Percentiles rank a stretch among this genome's conserved stretches.
Evolutionary conservation across 495 filamentous ascomycete species (phyloP).

Genomic region (Penicillium desertorum): DNA sequence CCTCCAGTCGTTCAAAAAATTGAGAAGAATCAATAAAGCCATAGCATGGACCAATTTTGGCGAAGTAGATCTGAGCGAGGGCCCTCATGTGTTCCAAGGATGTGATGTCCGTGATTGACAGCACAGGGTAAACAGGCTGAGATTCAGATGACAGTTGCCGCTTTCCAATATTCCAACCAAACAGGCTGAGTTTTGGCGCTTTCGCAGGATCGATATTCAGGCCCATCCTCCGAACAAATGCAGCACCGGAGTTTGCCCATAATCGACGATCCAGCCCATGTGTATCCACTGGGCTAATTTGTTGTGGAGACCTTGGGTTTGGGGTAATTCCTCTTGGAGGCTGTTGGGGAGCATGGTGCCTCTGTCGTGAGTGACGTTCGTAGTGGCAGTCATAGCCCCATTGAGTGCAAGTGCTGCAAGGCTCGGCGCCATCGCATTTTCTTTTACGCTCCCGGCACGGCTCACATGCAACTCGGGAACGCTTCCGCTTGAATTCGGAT

Average conservation of each 20-base stretch:
- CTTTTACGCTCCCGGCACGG: conserved; percentile 52
- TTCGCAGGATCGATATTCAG: conserved; percentile 48
- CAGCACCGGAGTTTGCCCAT: conserved; percentile 51
- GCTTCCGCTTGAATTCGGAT: conserved; percentile 30
- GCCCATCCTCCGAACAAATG: conserved; percentile 50
- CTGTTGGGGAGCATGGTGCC: conserved; percentile 1
- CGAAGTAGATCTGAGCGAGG: conserved; percentile 47
- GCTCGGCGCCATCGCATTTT: conserved; percentile 47
- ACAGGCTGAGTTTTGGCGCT: conserved; percentile 51
- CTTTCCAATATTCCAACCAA: conserved; percentile 53
- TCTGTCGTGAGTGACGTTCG: conserved; percentile 10
- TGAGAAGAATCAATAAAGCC: conserved; percentile 43
- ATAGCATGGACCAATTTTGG: conserved; percentile 47
- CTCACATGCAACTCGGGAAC: conserved; percentile 43
- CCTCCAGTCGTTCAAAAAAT: conserved; percentile 32
- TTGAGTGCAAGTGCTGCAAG: conserved; percentile 46
- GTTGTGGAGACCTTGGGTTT: neutral
- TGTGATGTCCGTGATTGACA: conserved; percentile 36
- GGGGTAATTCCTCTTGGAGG: conserved; percentile 2
- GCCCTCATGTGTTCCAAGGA: conserved; percentile 35
- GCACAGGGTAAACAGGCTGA: neutral
- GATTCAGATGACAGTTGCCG: conserved; percentile 28
- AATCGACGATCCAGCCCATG: conserved; percentile 33
- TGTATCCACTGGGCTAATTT: conserved; percentile 20
- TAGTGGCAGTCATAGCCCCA: conserved; percentile 52